These are phyloP conservation scores for Cavenderia fasciculata DNA, from an alignment of 78 protist genomes.

Conservation along the genomic window DNA sequence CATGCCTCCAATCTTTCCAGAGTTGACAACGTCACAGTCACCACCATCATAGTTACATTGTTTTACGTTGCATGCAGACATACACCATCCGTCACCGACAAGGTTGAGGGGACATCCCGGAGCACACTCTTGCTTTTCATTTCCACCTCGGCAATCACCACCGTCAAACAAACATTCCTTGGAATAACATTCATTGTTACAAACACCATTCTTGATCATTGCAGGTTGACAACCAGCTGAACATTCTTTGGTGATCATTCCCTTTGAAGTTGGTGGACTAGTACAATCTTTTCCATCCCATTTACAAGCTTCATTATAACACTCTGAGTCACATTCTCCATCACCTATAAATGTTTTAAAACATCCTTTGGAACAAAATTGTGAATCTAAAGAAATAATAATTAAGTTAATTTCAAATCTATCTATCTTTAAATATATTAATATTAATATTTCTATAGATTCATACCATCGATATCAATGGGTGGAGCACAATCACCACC, in stretches of 20 bases:
- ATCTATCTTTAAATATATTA: no score
- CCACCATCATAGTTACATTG: slow-evolving; percentile 64
- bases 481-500: slow-evolving; percentile 34
- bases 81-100: slow-evolving; percentile 21
- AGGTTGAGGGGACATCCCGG: neutral
- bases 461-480: no score
- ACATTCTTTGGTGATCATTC: neutral
- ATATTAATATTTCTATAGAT: no score
- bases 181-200: slow-evolving; percentile 13
- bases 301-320: neutral
- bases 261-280: neutral
- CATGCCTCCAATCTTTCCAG: neutral
- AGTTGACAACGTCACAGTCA: slow-evolving; percentile 23
- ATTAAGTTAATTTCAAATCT: no score
- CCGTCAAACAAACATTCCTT: slow-evolving; percentile 35
- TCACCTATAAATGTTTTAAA: neutral
- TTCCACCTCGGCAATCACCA: slow-evolving; percentile 11
- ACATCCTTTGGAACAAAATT: neutral
- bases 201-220: neutral
- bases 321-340: slow-evolving; percentile 24
- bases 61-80: slow-evolving; percentile 6
- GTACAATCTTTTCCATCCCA: slow-evolving; percentile 15
- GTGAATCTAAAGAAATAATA: neutral
- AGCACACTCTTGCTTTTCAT: slow-evolving; percentile 1
- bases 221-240: neutral